These are phyloP conservation scores for Funneliformis geosporum DNA, from an alignment of 192 early-diverging fungal genomes.

Conservation along the genomic window DNA sequence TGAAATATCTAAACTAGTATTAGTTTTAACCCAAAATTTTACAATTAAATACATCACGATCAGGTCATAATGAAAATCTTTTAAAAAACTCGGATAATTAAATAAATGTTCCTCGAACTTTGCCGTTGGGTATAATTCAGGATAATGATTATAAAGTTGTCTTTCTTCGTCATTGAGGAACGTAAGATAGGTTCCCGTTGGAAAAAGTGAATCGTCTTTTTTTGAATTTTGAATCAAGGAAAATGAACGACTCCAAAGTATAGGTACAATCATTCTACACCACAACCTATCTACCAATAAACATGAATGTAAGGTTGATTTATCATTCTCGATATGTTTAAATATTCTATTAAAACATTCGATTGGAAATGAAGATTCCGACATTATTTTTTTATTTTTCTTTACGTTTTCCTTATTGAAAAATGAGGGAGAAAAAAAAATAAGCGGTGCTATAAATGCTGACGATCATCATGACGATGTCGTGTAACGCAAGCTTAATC, in stretches of 20 bases:
- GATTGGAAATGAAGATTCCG: neutral
- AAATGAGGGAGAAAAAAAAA: no score
- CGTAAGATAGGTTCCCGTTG: neutral
- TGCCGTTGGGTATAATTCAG: neutral
- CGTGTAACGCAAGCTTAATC: no score
- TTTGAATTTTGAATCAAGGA: neutral
- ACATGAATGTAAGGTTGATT: neutral
- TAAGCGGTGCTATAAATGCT: no score
- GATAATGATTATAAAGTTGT: neutral
- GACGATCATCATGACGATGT: no score
- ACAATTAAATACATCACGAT: neutral
- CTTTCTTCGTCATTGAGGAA: neutral
- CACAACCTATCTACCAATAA: neutral
- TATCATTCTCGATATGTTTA: neutral
- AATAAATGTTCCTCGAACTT: neutral
- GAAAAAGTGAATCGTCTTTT: neutral
- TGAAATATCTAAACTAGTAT: neutral
- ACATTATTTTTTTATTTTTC: neutral
- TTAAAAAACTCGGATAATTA: conserved; percentile 4
- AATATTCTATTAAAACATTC: neutral
- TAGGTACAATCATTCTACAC: neutral
- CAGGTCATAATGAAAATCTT: neutral
- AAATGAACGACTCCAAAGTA: neutral
- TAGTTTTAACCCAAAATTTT: neutral
- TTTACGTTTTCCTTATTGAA: no score